phyloP scores from a whole-genome alignment of 164 flowering plant genomes.

The Pachysandra terminalis region DNA sequence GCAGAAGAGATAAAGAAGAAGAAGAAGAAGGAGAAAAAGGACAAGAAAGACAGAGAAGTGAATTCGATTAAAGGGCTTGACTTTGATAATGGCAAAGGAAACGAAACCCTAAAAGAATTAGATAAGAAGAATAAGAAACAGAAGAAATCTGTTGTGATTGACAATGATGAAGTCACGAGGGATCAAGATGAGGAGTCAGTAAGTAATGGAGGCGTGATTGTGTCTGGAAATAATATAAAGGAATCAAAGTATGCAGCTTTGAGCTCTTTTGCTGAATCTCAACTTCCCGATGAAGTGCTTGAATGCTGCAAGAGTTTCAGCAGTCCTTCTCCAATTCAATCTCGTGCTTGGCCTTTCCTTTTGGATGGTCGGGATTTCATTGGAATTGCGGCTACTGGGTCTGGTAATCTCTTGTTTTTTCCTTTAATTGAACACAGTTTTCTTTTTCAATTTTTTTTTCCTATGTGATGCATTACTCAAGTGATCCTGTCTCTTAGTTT shows the following conservation, averaged over 20 bases:
- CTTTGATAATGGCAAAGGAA: neutral
- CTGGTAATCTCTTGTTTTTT: conserved; percentile 41
- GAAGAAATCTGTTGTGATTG: neutral
- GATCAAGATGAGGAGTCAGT: neutral
- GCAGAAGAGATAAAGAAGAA: conserved; percentile 18
- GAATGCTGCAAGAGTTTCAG: conserved; percentile 65
- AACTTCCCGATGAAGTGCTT: conserved; percentile 54
- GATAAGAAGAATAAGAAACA: neutral
- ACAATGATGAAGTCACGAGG: neutral
- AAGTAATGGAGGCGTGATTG: conserved; percentile 29
- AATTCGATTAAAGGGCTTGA: conserved; percentile 5
- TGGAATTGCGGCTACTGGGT: conserved; percentile 83
- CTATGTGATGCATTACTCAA: too few relatives aligned
- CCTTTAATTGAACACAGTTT: too few relatives aligned
- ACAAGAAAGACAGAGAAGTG: conserved; percentile 2
- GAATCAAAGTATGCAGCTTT: conserved; percentile 46
- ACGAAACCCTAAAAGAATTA: neutral
- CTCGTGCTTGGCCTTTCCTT: conserved; percentile 87
- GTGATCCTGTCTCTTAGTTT: neutral
- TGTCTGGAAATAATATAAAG: conserved; percentile 44
- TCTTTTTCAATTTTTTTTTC: too few relatives aligned
- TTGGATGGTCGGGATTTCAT: conserved; percentile 86
- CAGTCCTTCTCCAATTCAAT: conserved; percentile 80
- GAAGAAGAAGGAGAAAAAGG: conserved; percentile 15
- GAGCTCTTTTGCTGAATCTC: conserved; percentile 45